These are phyloP conservation scores for Quercus suber DNA, from an alignment of 306 rosid species.

Conservation along the genomic window DNA sequence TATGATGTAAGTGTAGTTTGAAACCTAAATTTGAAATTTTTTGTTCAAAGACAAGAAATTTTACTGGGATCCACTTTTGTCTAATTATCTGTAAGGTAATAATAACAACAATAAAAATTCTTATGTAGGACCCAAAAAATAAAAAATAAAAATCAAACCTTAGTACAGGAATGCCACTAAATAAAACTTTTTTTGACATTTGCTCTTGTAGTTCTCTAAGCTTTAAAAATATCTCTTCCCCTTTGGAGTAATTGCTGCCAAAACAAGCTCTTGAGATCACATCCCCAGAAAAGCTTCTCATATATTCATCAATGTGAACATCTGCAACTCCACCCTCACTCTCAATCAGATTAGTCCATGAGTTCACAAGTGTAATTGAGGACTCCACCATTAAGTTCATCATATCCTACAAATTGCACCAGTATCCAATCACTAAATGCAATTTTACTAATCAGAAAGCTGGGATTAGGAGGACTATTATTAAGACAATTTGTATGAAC, in stretches of 20 bases:
- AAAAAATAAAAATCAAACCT: background rate
- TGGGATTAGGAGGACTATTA: too few species aligned
- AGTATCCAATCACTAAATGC: background rate
- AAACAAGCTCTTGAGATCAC: constrained; percentile 34
- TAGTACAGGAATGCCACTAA: constrained; percentile 11
- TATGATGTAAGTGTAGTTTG: too few species aligned
- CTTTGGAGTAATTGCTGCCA: background rate
- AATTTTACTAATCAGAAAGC: too few species aligned
- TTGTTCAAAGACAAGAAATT: too few species aligned
- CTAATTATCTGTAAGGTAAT: too few species aligned
- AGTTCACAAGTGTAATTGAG: constrained; percentile 12
- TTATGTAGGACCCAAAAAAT: too few species aligned
- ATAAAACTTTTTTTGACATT: background rate
- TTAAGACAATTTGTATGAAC: too few species aligned
- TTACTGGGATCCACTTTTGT: too few species aligned
- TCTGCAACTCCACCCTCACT: constrained; percentile 10
- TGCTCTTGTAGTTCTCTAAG: constrained; percentile 11
- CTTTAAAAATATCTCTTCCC: constrained; percentile 15
- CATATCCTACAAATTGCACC: constrained; percentile 11
- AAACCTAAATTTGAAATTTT: too few species aligned
- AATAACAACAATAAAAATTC: too few species aligned
- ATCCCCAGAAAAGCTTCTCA: constrained; percentile 26
- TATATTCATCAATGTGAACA: constrained; percentile 21
- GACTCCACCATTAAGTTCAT: constrained; percentile 15
- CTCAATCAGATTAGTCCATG: constrained; percentile 11